These are phyloP conservation scores for Fragilariopsis cylindrus DNA, from an alignment of 108 stramenopile genomes.

Conservation along the genomic window DNA sequence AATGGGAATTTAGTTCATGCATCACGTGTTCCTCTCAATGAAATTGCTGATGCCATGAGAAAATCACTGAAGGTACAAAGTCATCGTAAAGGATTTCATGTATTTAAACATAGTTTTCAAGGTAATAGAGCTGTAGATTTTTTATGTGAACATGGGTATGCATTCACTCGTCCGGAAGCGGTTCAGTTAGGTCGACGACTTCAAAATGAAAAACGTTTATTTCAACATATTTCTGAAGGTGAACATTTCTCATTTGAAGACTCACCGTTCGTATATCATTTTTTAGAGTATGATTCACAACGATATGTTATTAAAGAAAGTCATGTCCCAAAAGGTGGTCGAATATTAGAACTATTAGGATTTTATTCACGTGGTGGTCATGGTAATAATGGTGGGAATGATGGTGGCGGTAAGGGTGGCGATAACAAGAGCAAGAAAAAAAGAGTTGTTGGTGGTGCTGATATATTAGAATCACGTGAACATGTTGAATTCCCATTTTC, in stretches of 20 bases:
- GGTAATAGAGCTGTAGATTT: constrained; percentile 61
- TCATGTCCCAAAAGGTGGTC: constrained; percentile 21
- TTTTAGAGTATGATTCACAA: constrained; percentile 41
- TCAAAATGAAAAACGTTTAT: constrained; percentile 46
- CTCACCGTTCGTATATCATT: constrained; percentile 47
- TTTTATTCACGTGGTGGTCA: constrained; percentile 18
- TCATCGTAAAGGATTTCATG: constrained; percentile 34
- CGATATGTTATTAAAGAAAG: constrained; percentile 20
- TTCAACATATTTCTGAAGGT: constrained; percentile 40
- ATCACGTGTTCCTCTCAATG: constrained; percentile 10
- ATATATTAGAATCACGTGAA: constrained; percentile 30
- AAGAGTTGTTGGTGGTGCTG: constrained; percentile 15
- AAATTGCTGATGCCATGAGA: constrained; percentile 38
- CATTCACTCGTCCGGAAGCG: constrained; percentile 53
- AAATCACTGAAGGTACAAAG: constrained; percentile 22
- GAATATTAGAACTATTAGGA: constrained; percentile 31
- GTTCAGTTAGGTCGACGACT: constrained; percentile 57
- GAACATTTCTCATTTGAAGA: constrained; percentile 53
- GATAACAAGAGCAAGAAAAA: neutral
- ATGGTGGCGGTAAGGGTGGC: neutral
- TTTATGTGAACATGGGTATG: constrained; percentile 51
- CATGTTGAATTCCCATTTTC: constrained; percentile 47
- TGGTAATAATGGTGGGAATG: neutral
- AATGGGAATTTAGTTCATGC: constrained; percentile 4
- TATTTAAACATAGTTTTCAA: constrained; percentile 51